Evolutionary conservation across 75 land plant genomes (phyloP).

Genomic region (Azolla pinnata): DNA sequence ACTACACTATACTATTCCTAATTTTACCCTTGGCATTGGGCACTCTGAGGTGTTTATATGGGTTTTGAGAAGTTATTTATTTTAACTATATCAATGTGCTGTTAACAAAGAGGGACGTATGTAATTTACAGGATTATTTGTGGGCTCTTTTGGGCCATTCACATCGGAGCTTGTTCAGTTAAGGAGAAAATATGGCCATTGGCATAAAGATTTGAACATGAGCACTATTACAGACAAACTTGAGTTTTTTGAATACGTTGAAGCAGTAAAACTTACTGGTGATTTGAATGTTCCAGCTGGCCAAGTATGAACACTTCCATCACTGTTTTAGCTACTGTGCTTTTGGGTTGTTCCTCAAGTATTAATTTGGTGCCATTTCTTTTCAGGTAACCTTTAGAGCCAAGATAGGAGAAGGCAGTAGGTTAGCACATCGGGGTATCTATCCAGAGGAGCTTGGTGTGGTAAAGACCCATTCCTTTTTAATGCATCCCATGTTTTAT

Average conservation of each 20-base stretch:
- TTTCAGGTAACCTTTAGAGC: conserved; percentile 86
- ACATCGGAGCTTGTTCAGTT: conserved; percentile 83
- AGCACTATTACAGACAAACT: conserved; percentile 9
- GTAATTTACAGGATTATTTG: conserved; percentile 59
- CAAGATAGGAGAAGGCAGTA: conserved; percentile 58
- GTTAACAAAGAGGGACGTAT: too few species aligned
- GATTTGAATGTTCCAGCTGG: conserved; percentile 97
- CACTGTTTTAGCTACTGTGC: too few species aligned
- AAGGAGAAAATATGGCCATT: conserved; percentile 76
- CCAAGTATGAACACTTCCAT: conserved; percentile 70
- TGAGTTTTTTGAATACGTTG: conserved; percentile 97
- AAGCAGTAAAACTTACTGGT: conserved; percentile 93
- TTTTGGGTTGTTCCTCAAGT: too few species aligned
- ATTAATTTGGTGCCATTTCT: background rate
- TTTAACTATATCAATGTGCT: too few species aligned
- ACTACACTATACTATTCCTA: background rate
- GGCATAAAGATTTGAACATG: conserved; percentile 45
- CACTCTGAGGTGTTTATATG: background rate
- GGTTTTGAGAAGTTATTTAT: too few species aligned
- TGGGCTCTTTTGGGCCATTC: conserved; percentile 87
- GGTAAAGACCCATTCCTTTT: conserved; percentile 54
- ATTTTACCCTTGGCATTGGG: background rate
- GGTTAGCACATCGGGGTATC: conserved; percentile 53
- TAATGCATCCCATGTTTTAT: too few species aligned
- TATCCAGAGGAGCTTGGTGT: conserved; percentile 98